These are phyloP conservation scores for Plasmodium gonderi DNA, from an alignment of 169 alveolate species.

Conservation along the genomic window DNA sequence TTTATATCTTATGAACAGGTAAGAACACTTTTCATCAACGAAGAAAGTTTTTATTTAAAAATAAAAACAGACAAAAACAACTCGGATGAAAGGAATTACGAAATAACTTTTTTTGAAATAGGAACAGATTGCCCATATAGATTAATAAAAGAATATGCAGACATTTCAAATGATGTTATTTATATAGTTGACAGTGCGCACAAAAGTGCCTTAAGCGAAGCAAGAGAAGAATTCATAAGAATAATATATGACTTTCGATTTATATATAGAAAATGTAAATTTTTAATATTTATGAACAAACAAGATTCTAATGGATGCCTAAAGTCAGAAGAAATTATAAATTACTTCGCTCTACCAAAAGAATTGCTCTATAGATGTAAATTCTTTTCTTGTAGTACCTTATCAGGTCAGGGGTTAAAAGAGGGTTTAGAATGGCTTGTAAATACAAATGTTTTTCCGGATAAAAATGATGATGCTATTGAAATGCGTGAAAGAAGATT, in stretches of 20 bases:
- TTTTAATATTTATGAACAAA: slow-evolving; percentile 63
- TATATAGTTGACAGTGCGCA: slow-evolving; percentile 68
- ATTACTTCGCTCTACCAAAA: slow-evolving; percentile 64
- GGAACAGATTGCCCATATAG: slow-evolving; percentile 59
- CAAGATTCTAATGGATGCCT: slow-evolving; percentile 74
- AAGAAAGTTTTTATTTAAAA: slow-evolving; percentile 48
- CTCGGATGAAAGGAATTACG: slow-evolving; percentile 24
- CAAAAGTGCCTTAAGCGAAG: slow-evolving; percentile 34
- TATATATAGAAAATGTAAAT: slow-evolving; percentile 75
- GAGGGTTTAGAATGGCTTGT: slow-evolving; percentile 75
- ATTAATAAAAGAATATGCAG: slow-evolving; percentile 68
- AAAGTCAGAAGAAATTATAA: slow-evolving; percentile 53
- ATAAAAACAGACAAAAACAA: slow-evolving; percentile 21
- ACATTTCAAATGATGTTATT: slow-evolving; percentile 44
- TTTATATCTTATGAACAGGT: slow-evolving; percentile 21
- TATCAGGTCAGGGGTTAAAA: slow-evolving; percentile 63
- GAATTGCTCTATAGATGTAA: slow-evolving; percentile 53
- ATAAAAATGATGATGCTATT: slow-evolving; percentile 4
- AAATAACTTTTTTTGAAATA: slow-evolving; percentile 54
- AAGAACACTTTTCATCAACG: slow-evolving; percentile 58
- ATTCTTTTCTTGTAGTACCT: slow-evolving; percentile 61
- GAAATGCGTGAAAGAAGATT: background rate
- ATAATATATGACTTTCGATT: slow-evolving; percentile 64
- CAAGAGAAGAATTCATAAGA: slow-evolving; percentile 74
- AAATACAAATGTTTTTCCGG: slow-evolving; percentile 9